These are phyloP conservation scores for Leccinellum luteum DNA, from an alignment of 768 basidiomycete genomes.

Conservation along the genomic window DNA sequence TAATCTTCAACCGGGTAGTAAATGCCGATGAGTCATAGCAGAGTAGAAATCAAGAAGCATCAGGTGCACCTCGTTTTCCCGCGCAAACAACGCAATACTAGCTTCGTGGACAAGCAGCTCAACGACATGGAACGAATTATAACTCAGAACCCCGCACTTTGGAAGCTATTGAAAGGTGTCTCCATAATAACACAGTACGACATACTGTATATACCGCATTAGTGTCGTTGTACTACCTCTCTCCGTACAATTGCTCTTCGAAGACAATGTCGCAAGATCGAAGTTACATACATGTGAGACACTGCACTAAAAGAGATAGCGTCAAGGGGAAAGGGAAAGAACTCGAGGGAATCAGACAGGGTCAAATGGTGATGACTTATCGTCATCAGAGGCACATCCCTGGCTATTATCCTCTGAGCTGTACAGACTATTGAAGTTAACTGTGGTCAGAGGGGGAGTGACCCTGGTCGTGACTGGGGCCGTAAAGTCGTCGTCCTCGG, in stretches of 20 bases:
- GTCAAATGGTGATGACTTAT: neutral
- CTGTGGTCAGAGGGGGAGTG: slow-evolving; percentile 11
- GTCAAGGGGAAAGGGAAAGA: neutral
- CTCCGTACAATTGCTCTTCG: neutral
- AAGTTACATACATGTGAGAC: neutral
- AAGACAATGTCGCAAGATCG: neutral
- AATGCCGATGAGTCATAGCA: slow-evolving; percentile 90
- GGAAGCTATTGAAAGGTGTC: slow-evolving; percentile 81
- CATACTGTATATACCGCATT: neutral
- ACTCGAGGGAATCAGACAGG: neutral
- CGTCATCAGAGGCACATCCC: neutral
- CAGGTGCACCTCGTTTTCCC: slow-evolving; percentile 49
- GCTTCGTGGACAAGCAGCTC: slow-evolving; percentile 91
- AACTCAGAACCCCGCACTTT: slow-evolving; percentile 87
- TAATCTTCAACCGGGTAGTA: slow-evolving; percentile 70
- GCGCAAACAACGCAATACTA: neutral
- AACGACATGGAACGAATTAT: slow-evolving; percentile 99
- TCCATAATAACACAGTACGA: slow-evolving; percentile 28
- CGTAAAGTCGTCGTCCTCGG: neutral
- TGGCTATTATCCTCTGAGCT: neutral
- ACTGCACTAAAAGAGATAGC: neutral
- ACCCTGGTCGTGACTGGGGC: neutral
- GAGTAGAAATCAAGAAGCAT: slow-evolving; percentile 60
- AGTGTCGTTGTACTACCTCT: neutral
- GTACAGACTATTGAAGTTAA: slow-evolving; percentile 1